Conservation (phyloP, 192 early-diverging fungal genomes). For the Funneliformis mosseae region DNA sequence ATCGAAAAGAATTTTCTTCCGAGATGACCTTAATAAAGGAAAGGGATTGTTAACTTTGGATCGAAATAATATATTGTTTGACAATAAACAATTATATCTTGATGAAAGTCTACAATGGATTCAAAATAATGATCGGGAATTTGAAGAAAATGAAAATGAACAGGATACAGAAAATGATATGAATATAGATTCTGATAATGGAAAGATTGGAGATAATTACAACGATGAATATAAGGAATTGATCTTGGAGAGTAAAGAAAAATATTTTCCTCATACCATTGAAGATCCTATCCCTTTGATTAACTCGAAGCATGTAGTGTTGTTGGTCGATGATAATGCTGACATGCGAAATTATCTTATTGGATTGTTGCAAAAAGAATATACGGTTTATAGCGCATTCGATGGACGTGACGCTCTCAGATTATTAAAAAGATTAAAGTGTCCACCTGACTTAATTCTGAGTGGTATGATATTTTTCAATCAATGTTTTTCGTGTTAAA, state of each 20-base stretch:
- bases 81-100: slow-evolving; percentile 29
- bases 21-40: not conserved
- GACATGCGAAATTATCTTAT: slow-evolving; percentile 46
- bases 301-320: not conserved
- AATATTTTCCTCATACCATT: not conserved
- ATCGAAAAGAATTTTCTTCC: not conserved
- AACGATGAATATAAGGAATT: not conserved
- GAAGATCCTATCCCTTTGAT: not conserved
- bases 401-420: slow-evolving; percentile 46
- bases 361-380: slow-evolving; percentile 42
- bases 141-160: not conserved
- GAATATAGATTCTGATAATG: not conserved
- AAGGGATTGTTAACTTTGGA: not conserved
- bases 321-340: slow-evolving; percentile 52
- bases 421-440: not conserved
- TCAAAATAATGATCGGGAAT: slow-evolving; percentile 34
- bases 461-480: slow-evolving; percentile 40
- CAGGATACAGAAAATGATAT: not conserved
- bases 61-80: not conserved
- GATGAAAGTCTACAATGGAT: slow-evolving; percentile 44
- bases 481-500: not conserved
- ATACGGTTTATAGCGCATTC: slow-evolving; percentile 37
- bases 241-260: not conserved
- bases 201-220: not conserved
- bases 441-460: slow-evolving; percentile 36